A percentile compares a stretch with the other conserved stretches of the same genome.
Evolutionary conservation across 139 green algal genomes (phyloP).

Genomic region (Volvox africanus): DNA sequence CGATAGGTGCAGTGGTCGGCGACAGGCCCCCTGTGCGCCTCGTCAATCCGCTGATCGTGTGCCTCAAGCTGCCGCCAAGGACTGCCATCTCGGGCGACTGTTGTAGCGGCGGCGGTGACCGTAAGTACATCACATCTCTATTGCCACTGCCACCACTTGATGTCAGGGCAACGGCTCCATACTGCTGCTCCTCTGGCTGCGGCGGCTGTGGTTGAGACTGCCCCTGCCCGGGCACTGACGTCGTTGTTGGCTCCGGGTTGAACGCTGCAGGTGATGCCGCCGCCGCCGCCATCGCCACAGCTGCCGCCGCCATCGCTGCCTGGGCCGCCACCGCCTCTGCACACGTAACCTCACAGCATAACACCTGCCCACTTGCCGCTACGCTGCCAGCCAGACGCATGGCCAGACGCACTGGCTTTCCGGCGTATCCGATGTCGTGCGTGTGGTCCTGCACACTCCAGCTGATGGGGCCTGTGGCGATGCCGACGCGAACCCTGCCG

Average conservation of each 20-base stretch:
- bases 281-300: background rate
- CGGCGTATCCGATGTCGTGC: conserved; percentile 4
- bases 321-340: conserved; percentile 12
- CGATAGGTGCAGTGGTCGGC: background rate
- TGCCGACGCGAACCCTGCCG: conserved; percentile 5
- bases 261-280: background rate
- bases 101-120: background rate
- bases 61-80: background rate
- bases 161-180: background rate
- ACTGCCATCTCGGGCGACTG: background rate
- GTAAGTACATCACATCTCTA: background rate
- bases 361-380: background rate
- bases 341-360: conserved; percentile 27
- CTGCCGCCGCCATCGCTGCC: background rate
- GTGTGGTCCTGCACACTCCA: conserved; percentile 14
- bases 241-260: too few relatives aligned
- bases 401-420: background rate
- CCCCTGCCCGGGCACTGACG: background rate
- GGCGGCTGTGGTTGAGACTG: background rate
- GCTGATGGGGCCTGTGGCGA: background rate
- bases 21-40: background rate
- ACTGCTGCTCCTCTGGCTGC: background rate
- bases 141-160: background rate
- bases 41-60: background rate
- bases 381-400: background rate